A percentile compares a stretch with the other conserved stretches of the same genome.
Conservation (phyloP, 805 yeast genomes). For the Hanseniaspora thailandica region DNA sequence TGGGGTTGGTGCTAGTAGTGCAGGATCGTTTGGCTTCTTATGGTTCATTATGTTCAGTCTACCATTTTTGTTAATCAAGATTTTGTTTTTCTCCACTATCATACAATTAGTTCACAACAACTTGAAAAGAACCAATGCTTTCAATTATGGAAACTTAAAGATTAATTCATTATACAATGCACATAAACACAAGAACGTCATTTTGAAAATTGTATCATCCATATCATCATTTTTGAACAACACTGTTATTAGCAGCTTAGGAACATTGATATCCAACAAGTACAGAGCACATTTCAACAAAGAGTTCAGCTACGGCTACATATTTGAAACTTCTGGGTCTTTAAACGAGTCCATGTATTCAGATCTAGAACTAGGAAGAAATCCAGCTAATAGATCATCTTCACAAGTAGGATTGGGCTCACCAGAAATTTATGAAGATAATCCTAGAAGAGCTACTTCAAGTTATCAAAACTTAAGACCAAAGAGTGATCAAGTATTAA, state of each 20-base stretch:
- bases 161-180: not conserved
- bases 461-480: constrained; percentile 4
- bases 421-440: not conserved
- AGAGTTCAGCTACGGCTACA: not conserved
- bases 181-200: constrained; percentile 2
- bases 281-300: not conserved
- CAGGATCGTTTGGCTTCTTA: not conserved
- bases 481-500: constrained; percentile 4
- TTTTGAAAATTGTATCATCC: not conserved
- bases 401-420: not conserved
- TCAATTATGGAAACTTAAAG: not conserved
- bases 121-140: constrained; percentile 1
- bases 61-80: not conserved
- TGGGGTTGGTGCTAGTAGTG: not conserved
- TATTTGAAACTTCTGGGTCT: not conserved
- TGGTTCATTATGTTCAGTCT: constrained; percentile 2
- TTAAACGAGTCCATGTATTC: not conserved
- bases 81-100: not conserved
- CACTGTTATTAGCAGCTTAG: not conserved
- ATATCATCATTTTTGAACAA: not conserved
- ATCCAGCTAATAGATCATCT: not conserved
- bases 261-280: not conserved
- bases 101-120: constrained; percentile 2
- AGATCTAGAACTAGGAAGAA: constrained; percentile 9
- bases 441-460: constrained; percentile 6